Base-by-base conservation (phyloP, 1,284 basidiomycete species). In the Malassezia cuniculi region DNA sequence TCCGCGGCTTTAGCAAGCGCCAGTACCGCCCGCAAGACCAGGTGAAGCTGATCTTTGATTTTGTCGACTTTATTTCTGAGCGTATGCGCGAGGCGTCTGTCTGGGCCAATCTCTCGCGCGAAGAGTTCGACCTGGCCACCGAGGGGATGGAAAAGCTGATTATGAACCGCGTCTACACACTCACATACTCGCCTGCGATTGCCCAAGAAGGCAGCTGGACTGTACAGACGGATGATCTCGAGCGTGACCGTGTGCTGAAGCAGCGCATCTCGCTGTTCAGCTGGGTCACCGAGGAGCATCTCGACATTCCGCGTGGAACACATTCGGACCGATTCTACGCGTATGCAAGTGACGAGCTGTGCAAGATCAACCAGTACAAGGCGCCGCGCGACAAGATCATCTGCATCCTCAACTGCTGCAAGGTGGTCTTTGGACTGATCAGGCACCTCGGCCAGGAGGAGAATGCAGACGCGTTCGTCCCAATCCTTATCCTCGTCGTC, bases 141-240 rank as follows among this genome's bases (percentile, higher is more conserved):
- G 90, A 97, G 70, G 89, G 87, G 36, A 95, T 97, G 85, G 90
- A 97, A 74, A 97, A 97, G 70, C 76, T 97, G 8, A 86, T 97
- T 55, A 97, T 97, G 93, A 99, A 97, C 60, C 74, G 89, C 34
- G 72, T 95, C 39, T 95, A 93, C 69, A 50, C 51, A 1, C 58
- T 54, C 39, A 65, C 64, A 1, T 65, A 64, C 34, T 52, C 57
- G 7, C 64, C 62, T 9, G 61, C 64, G 9, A 55, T 66, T 3
- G 52, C 54, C 18, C 50, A 52, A 22, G 63, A 65, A 28, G 63
- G 63, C 5, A 42, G 52, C 5, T 65, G 62, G 57, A 43, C 44
- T 4, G 60, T 65, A 3, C 85, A 70, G 2, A 81, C 86, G 1
- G 93, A 95, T 63, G 90, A 97, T 66, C 75, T 97, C 7, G 93